phyloP scores from a whole-genome alignment of 2,329 filamentous ascomycete genomes.

The Didymella arachidicola region DNA sequence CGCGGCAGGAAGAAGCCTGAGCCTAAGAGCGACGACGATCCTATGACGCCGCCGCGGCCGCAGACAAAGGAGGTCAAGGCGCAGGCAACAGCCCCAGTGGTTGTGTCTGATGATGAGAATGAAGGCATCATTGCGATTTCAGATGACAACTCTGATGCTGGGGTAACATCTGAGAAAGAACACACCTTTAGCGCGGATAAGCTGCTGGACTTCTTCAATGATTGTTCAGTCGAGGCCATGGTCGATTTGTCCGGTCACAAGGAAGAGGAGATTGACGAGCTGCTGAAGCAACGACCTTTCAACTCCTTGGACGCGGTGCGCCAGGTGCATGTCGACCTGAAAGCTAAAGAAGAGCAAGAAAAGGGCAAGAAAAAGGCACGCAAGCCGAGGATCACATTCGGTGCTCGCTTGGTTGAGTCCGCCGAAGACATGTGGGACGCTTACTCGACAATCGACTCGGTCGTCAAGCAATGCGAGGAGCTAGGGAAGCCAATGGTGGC shows the following conservation, averaged over 20 bases:
- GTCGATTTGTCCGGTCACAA: conserved; percentile 82
- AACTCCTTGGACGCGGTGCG: conserved; percentile 69
- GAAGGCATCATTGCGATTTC: conserved; percentile 48
- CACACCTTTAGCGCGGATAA: conserved; percentile 56
- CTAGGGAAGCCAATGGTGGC: conserved; percentile 72
- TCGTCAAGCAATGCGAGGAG: conserved; percentile 78
- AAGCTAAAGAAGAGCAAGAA: conserved; percentile 30
- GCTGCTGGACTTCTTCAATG: conserved; percentile 84
- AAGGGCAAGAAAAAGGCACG: conserved; percentile 48
- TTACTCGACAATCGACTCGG: conserved; percentile 81
- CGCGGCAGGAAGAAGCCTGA: conserved; percentile 56
- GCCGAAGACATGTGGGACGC: conserved; percentile 77
- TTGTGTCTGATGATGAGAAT: conserved; percentile 42
- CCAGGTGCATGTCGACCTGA: conserved; percentile 61
- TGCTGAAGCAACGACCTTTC: conserved; percentile 81
- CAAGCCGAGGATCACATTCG: conserved; percentile 61
- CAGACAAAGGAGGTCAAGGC: conserved; percentile 23
- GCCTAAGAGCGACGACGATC: conserved; percentile 35
- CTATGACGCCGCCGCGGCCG: conserved; percentile 28
- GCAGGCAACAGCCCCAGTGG: conserved; percentile 22
- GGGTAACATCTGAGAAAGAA: conserved; percentile 36
- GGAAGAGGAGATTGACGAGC: conserved; percentile 70
- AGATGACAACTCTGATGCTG: conserved; percentile 56
- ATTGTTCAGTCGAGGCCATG: conserved; percentile 76
- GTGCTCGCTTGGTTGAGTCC: conserved; percentile 71